Evolutionary conservation across 371 early-diverging fungal genomes (phyloP).

Genomic region (Syncephalastrum racemosum): DNA sequence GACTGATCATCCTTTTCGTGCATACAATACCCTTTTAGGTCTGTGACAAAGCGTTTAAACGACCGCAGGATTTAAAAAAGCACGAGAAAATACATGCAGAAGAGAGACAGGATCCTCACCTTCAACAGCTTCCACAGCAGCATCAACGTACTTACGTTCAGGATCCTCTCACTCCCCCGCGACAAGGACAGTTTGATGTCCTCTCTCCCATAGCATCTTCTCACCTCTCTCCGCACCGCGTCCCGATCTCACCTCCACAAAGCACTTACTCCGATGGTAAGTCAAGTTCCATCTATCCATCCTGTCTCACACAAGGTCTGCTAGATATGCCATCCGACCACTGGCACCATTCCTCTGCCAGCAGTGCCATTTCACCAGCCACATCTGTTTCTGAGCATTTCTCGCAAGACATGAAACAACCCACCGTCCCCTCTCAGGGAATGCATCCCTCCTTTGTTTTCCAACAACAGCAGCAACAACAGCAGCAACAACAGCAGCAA

Average conservation of each 20-base stretch:
- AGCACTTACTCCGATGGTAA: slow-evolving; percentile 31
- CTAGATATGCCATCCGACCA: slow-evolving; percentile 5
- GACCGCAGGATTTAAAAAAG: slow-evolving; percentile 89
- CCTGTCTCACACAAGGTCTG: background rate
- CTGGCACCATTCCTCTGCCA: background rate
- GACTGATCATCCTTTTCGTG: background rate
- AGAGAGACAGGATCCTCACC: slow-evolving; percentile 17
- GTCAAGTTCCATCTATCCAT: background rate
- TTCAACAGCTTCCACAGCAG: slow-evolving; percentile 1
- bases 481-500: slow-evolving; percentile 6
- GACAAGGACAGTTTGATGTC: slow-evolving; percentile 9
- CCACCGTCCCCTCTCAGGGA: slow-evolving; percentile 8
- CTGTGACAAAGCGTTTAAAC: slow-evolving; percentile 82
- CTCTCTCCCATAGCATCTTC: slow-evolving; percentile 12
- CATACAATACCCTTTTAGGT: slow-evolving; percentile 24
- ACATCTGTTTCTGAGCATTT: background rate
- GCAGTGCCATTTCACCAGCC: background rate
- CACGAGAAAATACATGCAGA: slow-evolving; percentile 84
- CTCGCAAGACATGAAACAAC: background rate
- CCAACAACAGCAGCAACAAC: background rate
- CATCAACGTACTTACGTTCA: slow-evolving; percentile 2
- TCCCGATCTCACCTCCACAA: slow-evolving; percentile 31
- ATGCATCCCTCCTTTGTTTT: background rate
- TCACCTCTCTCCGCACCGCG: slow-evolving; percentile 12
- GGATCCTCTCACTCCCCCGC: slow-evolving; percentile 20